Base-by-base conservation (phyloP, 1,284 basidiomycete species). In the Paramarasmius palmivorus region DNA sequence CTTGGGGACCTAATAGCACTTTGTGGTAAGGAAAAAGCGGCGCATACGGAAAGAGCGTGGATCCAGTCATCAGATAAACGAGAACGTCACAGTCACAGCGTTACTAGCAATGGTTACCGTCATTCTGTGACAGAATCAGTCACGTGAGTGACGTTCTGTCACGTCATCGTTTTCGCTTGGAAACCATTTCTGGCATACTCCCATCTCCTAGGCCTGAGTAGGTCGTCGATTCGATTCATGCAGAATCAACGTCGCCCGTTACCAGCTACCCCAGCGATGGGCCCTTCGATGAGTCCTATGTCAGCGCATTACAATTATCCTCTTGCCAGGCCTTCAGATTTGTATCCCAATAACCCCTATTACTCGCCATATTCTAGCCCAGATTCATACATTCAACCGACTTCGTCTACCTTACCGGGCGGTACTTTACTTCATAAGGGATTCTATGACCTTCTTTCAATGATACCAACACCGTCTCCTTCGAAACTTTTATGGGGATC, bases 391-490 rank as follows among this genome's bases (percentile, higher is more conserved):
- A 73, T 77, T 55, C 72, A 77, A 46, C 70, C 67, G 42, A 60
- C 58, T 39, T 66, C 71, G n/a, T 75, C 75, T 7, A 78, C 79
- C 52, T 70, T 88, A 53, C 81, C 81, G 47, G 80, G 76, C 8
- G 88, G 86, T 19, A 88, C 89, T 10, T 70, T 92, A 42, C 73
- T 92, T 32, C 90, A 93, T 75, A 86, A 87, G 57, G 92, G 92
- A 6, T 95, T 94, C 75, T 91, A 92, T 71, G 90, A 95, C 73
- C 78, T 95, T 29, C 76, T 93, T 36, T 77, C 89, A n/a, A 78
- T 90, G 74, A 86, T 90, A 57, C 86, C 86, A 49, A 86, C 83
- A 2, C 82, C 83, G 61, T 83, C 83, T 50, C 79, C 84, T 39
- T 84, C 84, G 55, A 76, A 84, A 54, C 71, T 88, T 62, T 71